Conservation (phyloP, 1,139 yeast genomes). For the Debaryomyces robertsiae region DNA sequence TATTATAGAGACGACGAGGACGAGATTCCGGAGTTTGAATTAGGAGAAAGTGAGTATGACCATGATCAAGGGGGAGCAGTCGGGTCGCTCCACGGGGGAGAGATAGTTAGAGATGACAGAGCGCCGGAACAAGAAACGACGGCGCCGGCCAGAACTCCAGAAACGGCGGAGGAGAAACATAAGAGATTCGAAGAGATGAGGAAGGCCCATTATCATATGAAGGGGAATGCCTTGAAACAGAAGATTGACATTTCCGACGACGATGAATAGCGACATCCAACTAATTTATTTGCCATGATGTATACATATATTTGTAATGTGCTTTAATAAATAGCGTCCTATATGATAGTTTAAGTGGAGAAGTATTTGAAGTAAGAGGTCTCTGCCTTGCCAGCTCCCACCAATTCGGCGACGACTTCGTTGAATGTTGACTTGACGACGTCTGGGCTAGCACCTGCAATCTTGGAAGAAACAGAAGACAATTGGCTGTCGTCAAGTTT, state of each 20-base stretch:
- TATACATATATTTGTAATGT: constrained; percentile 1
- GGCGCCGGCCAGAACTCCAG: constrained; percentile 36
- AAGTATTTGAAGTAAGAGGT: constrained; percentile 42
- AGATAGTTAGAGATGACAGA: constrained; percentile 30
- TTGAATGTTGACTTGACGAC: constrained; percentile 54
- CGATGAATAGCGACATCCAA: constrained; percentile 6
- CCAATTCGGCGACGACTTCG: constrained; percentile 49
- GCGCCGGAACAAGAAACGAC: constrained; percentile 30
- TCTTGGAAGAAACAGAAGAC: constrained; percentile 66
- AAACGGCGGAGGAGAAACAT: constrained; percentile 65
- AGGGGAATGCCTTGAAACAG: constrained; percentile 54
- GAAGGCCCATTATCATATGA: constrained; percentile 74
- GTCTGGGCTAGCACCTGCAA: constrained; percentile 53
- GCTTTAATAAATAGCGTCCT: constrained; percentile 7
- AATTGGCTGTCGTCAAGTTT: constrained; percentile 76
- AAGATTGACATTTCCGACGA: constrained; percentile 35
- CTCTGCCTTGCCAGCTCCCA: constrained; percentile 34
- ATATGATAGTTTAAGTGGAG: constrained; percentile 9
- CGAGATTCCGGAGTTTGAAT: constrained; percentile 47
- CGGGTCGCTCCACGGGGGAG: constrained; percentile 42
- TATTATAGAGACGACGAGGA: constrained; percentile 78
- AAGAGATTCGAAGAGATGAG: constrained; percentile 72
- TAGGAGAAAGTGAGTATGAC: constrained; percentile 50
- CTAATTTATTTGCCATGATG: too few relatives aligned
- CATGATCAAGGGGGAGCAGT: constrained; percentile 33